Conservation (phyloP, 148 eudicot genomes). For the Limonium bicolor region DNA sequence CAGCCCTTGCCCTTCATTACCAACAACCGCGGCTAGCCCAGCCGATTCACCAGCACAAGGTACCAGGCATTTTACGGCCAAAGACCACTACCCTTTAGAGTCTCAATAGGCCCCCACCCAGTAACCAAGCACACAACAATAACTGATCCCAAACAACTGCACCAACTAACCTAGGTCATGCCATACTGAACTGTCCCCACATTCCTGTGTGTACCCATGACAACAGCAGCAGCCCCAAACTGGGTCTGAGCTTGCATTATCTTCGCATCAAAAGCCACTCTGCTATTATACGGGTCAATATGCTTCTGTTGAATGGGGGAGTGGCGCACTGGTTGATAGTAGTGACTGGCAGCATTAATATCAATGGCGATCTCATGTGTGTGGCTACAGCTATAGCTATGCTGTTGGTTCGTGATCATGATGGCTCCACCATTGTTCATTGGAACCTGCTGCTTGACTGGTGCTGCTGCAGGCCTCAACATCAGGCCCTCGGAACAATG, state of each 20-base stretch:
- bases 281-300: slow-evolving; percentile 35
- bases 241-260: slow-evolving; percentile 69
- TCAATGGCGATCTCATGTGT: slow-evolving; percentile 26
- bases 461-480: too few relatives aligned
- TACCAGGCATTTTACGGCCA: too few relatives aligned
- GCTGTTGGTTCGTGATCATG: slow-evolving; percentile 2
- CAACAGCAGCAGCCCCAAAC: slow-evolving; percentile 50
- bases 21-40: too few relatives aligned
- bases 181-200: slow-evolving; percentile 62
- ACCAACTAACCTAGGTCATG: slow-evolving; percentile 19
- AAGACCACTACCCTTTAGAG: too few relatives aligned
- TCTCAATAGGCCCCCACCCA: too few relatives aligned
- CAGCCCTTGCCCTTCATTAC: too few relatives aligned
- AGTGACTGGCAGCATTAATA: slow-evolving; percentile 31
- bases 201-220: slow-evolving; percentile 64
- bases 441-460: slow-evolving; percentile 11
- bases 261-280: slow-evolving; percentile 54
- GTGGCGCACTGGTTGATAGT: slow-evolving; percentile 8
- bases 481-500: too few relatives aligned
- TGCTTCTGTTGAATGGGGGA: slow-evolving; percentile 8
- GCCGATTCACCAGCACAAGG: too few relatives aligned
- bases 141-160: background rate
- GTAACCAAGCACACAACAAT: background rate
- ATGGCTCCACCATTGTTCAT: slow-evolving; percentile 12
- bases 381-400: too few relatives aligned